Evolutionary conservation across 495 filamentous ascomycete species (phyloP), one percentile per base, ranked within the genome.

Genomic region (Aspergillus ostianus): DNA sequence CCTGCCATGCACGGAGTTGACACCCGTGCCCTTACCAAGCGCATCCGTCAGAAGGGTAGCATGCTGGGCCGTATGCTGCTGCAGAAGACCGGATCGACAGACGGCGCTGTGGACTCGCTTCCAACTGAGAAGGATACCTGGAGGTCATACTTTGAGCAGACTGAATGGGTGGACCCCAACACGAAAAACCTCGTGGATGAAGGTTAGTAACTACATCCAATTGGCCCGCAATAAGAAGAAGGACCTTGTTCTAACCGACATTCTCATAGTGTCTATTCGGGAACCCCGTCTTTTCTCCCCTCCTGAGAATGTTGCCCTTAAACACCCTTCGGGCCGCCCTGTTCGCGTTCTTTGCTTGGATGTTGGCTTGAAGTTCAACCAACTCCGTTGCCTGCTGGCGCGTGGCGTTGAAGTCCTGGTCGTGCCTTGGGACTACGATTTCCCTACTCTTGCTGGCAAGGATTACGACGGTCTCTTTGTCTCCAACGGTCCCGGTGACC

Each of bases 1-100:
- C 94, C 94, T n/a, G 94, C 94, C 58, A 93, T 98, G 74, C 91
- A 94, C 72, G 94, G 92, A 47, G 88, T 98, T 52, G 94, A 98
- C 77, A 98, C 94, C 29, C 82, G 94, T 73, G 89, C 91, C 18
- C 77, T 98, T 72, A 97, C 94, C 3, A 97, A 97, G 81, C 86
- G 87, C 58, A 96, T 98, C 62, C 85, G 94, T 65, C 82, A 96
- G 65, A 85, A 96, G 72, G 94, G 94, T 67, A 95, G 91, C 78
- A 97, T 98, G 94, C 85, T 98, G 27, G 94, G 93, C 20, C 89
- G 91, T 52, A 86, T 98, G 83, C 77, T 94, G 18, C 80, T 90
- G 13, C 83, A 91, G 69, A 90, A 87, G 64, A 59, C 80, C n/a
- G 68, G 71, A 29, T 58, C 82, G 30, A 67, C 74, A 58, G 82